These are phyloP conservation scores for Benincasa hispida DNA, from an alignment of 306 rosid genomes.

Conservation along the genomic window DNA sequence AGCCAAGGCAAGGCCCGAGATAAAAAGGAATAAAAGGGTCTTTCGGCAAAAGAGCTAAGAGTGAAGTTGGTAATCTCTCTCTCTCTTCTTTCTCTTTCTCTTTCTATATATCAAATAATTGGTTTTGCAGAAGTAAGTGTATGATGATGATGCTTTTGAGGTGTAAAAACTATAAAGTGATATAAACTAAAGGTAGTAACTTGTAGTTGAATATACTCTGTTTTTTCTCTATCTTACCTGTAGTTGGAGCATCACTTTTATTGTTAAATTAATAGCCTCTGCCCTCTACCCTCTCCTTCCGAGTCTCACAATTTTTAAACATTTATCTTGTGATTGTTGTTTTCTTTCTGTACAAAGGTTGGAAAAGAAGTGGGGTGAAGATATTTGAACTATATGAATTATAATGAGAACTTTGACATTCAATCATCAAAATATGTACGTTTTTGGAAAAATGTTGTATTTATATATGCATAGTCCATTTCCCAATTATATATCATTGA, in stretches of 20 bases:
- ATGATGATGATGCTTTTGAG: conserved; percentile 25
- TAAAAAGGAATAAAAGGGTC: conserved; percentile 40
- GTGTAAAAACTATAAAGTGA: conserved; percentile 34
- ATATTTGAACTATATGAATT: background rate
- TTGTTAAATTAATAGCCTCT: background rate
- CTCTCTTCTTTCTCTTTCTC: background rate
- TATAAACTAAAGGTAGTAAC: conserved; percentile 8
- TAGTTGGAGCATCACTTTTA: background rate
- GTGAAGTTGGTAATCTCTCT: background rate
- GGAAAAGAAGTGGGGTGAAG: background rate
- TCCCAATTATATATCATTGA: background rate
- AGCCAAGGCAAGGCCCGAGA: background rate
- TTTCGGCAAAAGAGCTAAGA: conserved; percentile 45
- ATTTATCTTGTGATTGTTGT: background rate
- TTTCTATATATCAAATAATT: conserved; percentile 12
- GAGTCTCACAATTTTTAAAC: background rate
- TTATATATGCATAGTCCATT: background rate
- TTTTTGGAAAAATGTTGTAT: background rate
- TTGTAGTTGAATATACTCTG: conserved; percentile 11
- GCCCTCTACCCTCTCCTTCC: background rate
- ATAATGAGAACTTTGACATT: background rate
- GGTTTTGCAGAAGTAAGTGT: conserved; percentile 32
- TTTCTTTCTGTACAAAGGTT: background rate
- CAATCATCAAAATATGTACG: background rate
- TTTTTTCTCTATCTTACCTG: background rate